Evolutionary conservation across 2,329 filamentous ascomycete genomes (phyloP), one percentile per base, ranked within the genome.

Genomic region (Penicillium sp.): DNA sequence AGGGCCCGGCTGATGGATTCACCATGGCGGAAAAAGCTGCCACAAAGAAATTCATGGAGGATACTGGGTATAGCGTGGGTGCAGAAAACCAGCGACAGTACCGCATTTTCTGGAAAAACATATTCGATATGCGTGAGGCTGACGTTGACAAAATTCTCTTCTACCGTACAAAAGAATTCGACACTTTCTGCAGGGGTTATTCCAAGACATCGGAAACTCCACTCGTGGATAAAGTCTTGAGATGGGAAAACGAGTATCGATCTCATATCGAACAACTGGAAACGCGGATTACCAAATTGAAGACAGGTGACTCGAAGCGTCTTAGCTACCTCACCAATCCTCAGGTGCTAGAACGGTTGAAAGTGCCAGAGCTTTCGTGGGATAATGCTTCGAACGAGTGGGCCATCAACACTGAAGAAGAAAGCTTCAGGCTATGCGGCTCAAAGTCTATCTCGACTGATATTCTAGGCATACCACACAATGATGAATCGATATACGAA

Each of bases 81-180:
- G 13, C 38, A 13, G 45, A 50, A 30, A 58, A 54, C 30, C 46
- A 56, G 44, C 47, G 43, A n/a, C 47, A 54, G 19, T 53, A 25
- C 25, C 50, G 53, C n/a, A 46, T 45, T 19, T 54, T 59, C 30
- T 57, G 42, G 57, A 59, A 55, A 35, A 51, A 34, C 13, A 31
- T 60, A 22, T 56, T 45, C 28, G 2, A 58, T n/a, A 57, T 60
- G 34, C 50, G 47, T 30, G 31, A 52, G 36, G 47, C 33, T 22
- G 42, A 54, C 13, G 35, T 54, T 41, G 14, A 50, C 25, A 57
- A 57, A 50, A 28, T 55, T 13, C 54, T 58, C 27, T 36, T 45
- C n/a, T 60, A 58, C 50, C 53, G 53, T 10, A 51, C 52, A 1
- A 56, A 56, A 28, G 52, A 60, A 38, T 58, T 58, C 37, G 53